Evolutionary conservation across 2,329 filamentous ascomycete species (phyloP).

Genomic region (Sclerotinia subarctica): DNA sequence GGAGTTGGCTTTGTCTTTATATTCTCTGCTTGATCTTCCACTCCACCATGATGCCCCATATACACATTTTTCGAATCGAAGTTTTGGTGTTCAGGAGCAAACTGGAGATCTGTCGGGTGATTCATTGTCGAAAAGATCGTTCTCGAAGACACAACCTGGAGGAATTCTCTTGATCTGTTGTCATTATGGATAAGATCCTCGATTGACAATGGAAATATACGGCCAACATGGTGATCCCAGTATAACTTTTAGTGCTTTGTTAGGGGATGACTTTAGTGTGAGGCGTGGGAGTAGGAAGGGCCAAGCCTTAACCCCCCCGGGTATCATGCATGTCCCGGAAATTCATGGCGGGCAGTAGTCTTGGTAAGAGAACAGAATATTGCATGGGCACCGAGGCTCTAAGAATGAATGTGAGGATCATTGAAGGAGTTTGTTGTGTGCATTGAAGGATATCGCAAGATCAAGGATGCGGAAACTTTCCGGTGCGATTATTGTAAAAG

Average conservation of each 20-base stretch:
- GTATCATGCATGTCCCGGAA: not conserved
- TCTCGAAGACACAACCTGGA: not conserved
- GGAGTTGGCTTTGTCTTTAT: not conserved
- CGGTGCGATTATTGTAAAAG: no score
- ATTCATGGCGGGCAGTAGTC: not conserved
- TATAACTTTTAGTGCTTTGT: not conserved
- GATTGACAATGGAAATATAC: not conserved
- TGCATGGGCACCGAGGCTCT: not conserved
- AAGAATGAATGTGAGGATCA: not conserved
- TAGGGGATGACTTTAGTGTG: not conserved
- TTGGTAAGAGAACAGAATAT: not conserved
- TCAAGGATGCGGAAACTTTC: no score
- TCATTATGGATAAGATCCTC: not conserved
- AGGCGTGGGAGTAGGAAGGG: slow-evolving; percentile 7
- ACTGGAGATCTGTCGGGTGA: not conserved
- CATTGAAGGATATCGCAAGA: no score
- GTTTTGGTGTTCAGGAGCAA: not conserved
- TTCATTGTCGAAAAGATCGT: not conserved
- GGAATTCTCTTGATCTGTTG: not conserved
- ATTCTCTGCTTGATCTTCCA: not conserved
- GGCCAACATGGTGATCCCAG: not conserved
- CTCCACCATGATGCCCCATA: not conserved
- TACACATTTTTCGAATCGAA: not conserved
- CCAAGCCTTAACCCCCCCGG: not conserved
- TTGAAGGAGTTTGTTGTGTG: not conserved